A percentile compares a stretch with the other conserved stretches of the same genome.
phyloP scores from a whole-genome alignment of 768 basidiomycete genomes.

The Termitomyces bulborhizus region DNA sequence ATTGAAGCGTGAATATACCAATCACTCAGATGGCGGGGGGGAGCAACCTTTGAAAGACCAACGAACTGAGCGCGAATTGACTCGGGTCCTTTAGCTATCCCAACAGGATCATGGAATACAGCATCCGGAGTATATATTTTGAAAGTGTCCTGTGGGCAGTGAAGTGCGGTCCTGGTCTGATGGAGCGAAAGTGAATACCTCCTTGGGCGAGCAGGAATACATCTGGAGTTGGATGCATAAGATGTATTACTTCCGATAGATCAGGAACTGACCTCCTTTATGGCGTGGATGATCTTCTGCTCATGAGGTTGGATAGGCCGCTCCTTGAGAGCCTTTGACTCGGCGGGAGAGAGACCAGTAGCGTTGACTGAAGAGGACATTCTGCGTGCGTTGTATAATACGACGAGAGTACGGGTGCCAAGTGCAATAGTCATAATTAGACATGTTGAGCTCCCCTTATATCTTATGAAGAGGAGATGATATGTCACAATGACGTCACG shows the following conservation, averaged over 20 bases:
- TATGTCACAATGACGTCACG: constrained; percentile 6
- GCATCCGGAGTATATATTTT: background rate
- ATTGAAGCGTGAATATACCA: background rate
- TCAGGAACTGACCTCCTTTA: background rate
- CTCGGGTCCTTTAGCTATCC: background rate
- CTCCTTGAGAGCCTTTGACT: background rate
- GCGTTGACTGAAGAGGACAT: background rate
- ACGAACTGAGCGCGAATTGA: constrained; percentile 3
- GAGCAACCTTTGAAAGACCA: background rate
- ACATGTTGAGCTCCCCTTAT: background rate
- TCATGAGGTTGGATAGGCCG: background rate
- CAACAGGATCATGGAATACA: constrained; percentile 4
- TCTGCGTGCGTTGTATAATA: background rate
- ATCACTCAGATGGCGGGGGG: no score
- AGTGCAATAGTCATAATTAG: background rate
- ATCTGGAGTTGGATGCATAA: background rate
- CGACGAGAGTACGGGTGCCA: background rate
- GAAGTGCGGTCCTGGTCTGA: no score
- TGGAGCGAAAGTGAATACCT: background rate
- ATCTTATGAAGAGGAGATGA: background rate
- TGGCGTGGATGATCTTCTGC: background rate
- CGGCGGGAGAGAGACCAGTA: background rate
- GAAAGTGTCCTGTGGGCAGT: background rate
- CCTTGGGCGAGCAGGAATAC: background rate
- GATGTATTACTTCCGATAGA: background rate